Conservation (phyloP, 1,139 yeast genomes). For the Nakaseomyces bracarensis region DNA sequence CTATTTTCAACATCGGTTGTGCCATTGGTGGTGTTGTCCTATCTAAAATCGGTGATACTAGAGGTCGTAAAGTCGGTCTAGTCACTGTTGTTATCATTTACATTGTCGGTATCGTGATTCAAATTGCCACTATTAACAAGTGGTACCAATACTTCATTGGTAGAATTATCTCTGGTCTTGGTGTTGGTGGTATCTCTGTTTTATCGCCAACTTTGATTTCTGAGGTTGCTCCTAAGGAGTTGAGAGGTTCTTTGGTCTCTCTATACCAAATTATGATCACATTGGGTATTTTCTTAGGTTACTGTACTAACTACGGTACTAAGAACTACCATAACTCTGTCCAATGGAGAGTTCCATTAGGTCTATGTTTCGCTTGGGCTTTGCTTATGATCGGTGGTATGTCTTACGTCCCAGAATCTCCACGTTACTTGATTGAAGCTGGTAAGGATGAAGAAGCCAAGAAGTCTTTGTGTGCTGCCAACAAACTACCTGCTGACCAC, state of each 20-base stretch:
- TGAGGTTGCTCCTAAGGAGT: slow-evolving; percentile 57
- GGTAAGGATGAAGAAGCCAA: slow-evolving; percentile 51
- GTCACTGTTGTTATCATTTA: slow-evolving; percentile 49
- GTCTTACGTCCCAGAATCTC: slow-evolving; percentile 67
- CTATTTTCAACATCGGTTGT: slow-evolving; percentile 63
- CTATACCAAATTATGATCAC: slow-evolving; percentile 59
- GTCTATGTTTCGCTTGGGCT: slow-evolving; percentile 42
- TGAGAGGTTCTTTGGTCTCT: slow-evolving; percentile 59
- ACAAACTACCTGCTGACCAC: slow-evolving; percentile 39
- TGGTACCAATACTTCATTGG: slow-evolving; percentile 55
- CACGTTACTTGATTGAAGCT: slow-evolving; percentile 55
- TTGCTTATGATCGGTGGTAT: slow-evolving; percentile 42
- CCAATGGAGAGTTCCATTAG: slow-evolving; percentile 59
- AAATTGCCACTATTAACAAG: slow-evolving; percentile 44
- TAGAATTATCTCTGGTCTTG: slow-evolving; percentile 54
- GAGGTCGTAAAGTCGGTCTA: slow-evolving; percentile 55
- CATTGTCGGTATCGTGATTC: slow-evolving; percentile 55
- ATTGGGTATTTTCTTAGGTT: slow-evolving; percentile 53
- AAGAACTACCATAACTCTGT: slow-evolving; percentile 40
- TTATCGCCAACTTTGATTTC: slow-evolving; percentile 56
- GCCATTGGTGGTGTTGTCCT: slow-evolving; percentile 54
- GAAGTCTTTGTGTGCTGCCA: slow-evolving; percentile 37
- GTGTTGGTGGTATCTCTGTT: slow-evolving; percentile 57
- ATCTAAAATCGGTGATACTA: slow-evolving; percentile 46
- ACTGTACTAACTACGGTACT: slow-evolving; percentile 54